A percentile compares a stretch with the other conserved stretches of the same genome.
Conservation (phyloP, 345 rosid genomes). For the Pistacia integerrima region DNA sequence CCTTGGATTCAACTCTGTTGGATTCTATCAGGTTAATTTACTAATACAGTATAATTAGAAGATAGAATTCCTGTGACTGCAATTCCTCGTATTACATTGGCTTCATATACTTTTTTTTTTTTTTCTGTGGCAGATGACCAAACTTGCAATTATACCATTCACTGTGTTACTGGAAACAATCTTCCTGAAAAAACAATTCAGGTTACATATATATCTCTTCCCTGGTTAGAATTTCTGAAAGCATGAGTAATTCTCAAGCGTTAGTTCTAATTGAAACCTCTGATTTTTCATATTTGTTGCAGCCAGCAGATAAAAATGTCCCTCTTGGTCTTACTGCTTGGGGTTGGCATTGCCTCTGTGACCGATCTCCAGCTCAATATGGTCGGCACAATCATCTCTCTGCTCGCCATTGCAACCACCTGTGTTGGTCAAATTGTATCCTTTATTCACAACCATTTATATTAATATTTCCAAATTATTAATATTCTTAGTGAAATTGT, state of each 20-base stretch:
- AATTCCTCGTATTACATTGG: background rate
- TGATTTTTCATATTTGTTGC: conserved; percentile 29
- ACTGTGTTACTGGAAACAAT: conserved; percentile 91
- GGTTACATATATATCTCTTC: conserved; percentile 37
- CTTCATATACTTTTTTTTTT: no score
- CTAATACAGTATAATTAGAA: background rate
- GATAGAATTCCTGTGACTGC: background rate
- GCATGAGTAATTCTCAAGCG: background rate
- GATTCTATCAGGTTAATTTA: conserved; percentile 79
- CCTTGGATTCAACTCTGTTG: conserved; percentile 96
- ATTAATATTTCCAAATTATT: no score
- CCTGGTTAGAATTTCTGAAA: background rate
- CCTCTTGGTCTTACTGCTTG: conserved; percentile 65
- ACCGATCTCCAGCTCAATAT: conserved; percentile 96
- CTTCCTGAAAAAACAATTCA: conserved; percentile 88
- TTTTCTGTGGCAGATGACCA: conserved; percentile 71
- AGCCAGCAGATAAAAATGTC: conserved; percentile 79
- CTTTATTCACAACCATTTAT: conserved; percentile 17
- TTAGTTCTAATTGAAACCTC: background rate
- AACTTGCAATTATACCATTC: conserved; percentile 97
- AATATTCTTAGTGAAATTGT: no score
- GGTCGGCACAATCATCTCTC: conserved; percentile 76
- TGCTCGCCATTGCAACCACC: conserved; percentile 85
- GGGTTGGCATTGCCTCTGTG: conserved; percentile 91
- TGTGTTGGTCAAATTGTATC: conserved; percentile 98